phyloP scores from a whole-genome alignment of 257 asterid species.

The Salvia splendens region DNA sequence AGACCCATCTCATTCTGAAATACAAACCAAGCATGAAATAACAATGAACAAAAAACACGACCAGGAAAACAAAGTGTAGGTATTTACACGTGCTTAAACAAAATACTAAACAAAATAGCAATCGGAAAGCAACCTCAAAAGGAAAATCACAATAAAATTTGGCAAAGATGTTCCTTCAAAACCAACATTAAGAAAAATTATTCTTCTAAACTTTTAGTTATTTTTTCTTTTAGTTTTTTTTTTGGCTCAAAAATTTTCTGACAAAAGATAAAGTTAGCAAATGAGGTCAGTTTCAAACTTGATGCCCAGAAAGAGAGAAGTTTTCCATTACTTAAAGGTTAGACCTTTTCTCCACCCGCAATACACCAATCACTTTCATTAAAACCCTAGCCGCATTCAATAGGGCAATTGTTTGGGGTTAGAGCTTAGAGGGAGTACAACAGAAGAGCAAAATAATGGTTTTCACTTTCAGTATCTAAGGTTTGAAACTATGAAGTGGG shows the following conservation, averaged over 20 bases:
- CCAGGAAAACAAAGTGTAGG: slow-evolving; percentile 10
- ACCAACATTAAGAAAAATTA: slow-evolving; percentile 10
- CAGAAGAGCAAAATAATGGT: no score
- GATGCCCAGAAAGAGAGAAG: neutral
- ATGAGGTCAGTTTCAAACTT: neutral
- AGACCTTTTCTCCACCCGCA: no score
- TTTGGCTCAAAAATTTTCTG: neutral
- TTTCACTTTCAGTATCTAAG: no score
- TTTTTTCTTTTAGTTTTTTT: neutral
- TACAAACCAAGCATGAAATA: slow-evolving; percentile 35
- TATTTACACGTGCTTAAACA: slow-evolving; percentile 7
- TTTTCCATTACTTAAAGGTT: no score
- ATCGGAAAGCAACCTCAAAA: neutral
- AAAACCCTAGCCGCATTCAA: no score
- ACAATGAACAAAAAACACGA: slow-evolving; percentile 20
- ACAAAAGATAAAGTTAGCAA: neutral
- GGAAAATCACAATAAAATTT: slow-evolving; percentile 11
- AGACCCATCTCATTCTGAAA: slow-evolving; percentile 69
- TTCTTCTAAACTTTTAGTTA: no score
- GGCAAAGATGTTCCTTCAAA: slow-evolving; percentile 2
- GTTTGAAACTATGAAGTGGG: no score
- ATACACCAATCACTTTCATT: no score
- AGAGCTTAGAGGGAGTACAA: no score
- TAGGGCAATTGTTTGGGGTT: no score
- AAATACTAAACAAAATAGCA: slow-evolving; percentile 9